These are phyloP conservation scores for Vitrella brassicaformis DNA, from an alignment of 73 alveolate species.

Conservation along the genomic window DNA sequence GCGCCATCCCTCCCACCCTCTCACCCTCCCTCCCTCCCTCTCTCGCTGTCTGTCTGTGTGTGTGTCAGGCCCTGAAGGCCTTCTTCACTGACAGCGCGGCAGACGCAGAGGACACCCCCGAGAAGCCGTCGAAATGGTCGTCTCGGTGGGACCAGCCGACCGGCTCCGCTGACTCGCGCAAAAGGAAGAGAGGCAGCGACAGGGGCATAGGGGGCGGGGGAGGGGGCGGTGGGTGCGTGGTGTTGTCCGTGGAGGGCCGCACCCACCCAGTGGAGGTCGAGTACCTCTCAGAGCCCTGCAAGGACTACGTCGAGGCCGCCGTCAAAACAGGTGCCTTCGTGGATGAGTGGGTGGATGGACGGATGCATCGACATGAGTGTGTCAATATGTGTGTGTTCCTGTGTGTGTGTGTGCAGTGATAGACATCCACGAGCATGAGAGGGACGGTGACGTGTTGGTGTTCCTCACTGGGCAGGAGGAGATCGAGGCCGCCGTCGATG, in stretches of 20 bases:
- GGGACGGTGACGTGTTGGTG: slow-evolving; percentile 59
- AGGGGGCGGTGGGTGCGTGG: slow-evolving; percentile 61
- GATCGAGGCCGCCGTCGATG: slow-evolving; percentile 51
- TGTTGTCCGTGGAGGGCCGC: slow-evolving; percentile 53
- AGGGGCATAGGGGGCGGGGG: slow-evolving; percentile 40
- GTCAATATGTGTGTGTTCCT: neutral
- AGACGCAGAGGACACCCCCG: neutral
- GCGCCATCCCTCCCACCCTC: slow-evolving; percentile 1
- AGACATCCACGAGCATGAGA: slow-evolving; percentile 57
- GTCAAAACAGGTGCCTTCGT: neutral
- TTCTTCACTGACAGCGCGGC: neutral
- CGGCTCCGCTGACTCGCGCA: too few relatives aligned
- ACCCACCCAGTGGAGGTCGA: slow-evolving; percentile 59
- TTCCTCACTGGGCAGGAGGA: slow-evolving; percentile 99
- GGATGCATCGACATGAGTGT: neutral
- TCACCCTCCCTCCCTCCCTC: neutral
- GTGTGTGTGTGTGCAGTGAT: slow-evolving; percentile 50
- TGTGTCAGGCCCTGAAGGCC: slow-evolving; percentile 26
- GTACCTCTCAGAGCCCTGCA: slow-evolving; percentile 46
- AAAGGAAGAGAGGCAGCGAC: neutral
- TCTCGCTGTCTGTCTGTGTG: neutral
- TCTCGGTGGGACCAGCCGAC: too few relatives aligned
- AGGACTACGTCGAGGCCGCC: slow-evolving; percentile 53
- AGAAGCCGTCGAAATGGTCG: too few relatives aligned
- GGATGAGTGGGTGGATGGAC: neutral